Base-by-base conservation (phyloP, 805 yeast genomes). In the Lachancea sp. region DNA sequence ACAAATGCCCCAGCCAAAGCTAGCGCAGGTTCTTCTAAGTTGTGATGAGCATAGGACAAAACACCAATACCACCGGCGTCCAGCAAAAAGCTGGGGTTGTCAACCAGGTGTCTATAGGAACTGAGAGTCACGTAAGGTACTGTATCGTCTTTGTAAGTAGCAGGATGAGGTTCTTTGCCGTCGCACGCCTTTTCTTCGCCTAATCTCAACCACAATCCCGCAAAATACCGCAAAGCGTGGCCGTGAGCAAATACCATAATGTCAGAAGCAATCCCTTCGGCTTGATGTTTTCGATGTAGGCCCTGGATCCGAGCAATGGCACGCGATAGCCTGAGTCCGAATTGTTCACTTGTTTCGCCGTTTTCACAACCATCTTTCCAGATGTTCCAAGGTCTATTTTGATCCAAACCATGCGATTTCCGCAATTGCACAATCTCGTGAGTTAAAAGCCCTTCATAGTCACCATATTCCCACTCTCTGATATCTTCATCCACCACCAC, bases 11-110 rank as follows among this genome's bases (percentile, higher is more conserved):
- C 95, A 2, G 95, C 83, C 44, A 90, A 69, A 37, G 71, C 76
- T 42, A 90, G 60, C 0, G 96, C 96, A 3, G 97, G 97, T 64
- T 90, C 97, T 28, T 81, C 72, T 41, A 85, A 72, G 58, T 72
- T 79, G 56, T 81, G 78, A 61, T 89, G 97, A 54, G 86, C 94
- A 61, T 89, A 89, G 48, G 92, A 79, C 56, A 90, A 69, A 2
- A 88, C 95, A 46, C 96, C 96, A 30, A 87, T 85, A 31, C 96
- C 97, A 48, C 97, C 96, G 20, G 97, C 95, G 58, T 90, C 96
- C 50, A 90, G 68, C 60, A 90, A 68, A 61, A 88, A 80, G 50
- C 80, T 77, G 8, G 96, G 96, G 59, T 89, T 84, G 34, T 59
- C 65, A 46, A 51, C 48, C 45, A 69, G 41, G 45, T 65, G 61